Evolutionary conservation across 176 grass and related monocot species (phyloP), one percentile per base, ranked within the genome.

Genomic region (Themeda triandra): DNA sequence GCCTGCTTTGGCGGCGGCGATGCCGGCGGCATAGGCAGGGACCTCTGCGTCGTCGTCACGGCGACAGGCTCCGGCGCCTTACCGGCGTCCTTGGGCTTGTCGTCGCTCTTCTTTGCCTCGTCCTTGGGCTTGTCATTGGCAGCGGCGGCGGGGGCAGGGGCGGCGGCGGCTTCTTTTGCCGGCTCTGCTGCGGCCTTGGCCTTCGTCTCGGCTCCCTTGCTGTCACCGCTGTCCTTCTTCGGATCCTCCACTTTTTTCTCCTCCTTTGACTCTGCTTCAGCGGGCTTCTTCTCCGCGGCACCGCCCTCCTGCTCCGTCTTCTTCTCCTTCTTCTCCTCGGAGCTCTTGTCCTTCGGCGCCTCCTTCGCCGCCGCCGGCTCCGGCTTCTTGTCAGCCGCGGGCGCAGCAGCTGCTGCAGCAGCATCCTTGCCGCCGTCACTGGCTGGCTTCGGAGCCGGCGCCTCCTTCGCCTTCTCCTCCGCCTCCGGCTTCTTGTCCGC

Each of bases 401-500:
- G 70, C 14, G 4, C 69, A 10, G 48, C 79, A 10, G 48, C 79
- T 69, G 49, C 18, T 6, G 49, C 23, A 5, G 39, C 79, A 76
- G 21, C 54, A 5, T 51, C 48, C 48, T 51, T 51, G 48, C 48
- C 48, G 6, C 48, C 48, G 48, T 51, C 48, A 51, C 48, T 6
- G 5, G 48, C 17, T 19, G 48, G 17, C 48, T 51, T 18, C 48
- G 48, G 48, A 46, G 44, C 44, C 44, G 44, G 13, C 44, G 42
- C 1, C 28, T 49, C 53, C 74, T 86, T 83, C 7, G 8, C 37
- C 74, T 83, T 80, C 74, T 23, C 72, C 0, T 32, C 5, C 63
- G 42, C 76, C 65, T 91, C 85, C 9, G 36, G 29, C 44, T 90
- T 88, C 79, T 92, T 86, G 65, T 87, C 79, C 18, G 85, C 79